These are phyloP conservation scores for Hymenoscyphus infarciens DNA, from an alignment of 2,329 filamentous ascomycete species.

Conservation along the genomic window DNA sequence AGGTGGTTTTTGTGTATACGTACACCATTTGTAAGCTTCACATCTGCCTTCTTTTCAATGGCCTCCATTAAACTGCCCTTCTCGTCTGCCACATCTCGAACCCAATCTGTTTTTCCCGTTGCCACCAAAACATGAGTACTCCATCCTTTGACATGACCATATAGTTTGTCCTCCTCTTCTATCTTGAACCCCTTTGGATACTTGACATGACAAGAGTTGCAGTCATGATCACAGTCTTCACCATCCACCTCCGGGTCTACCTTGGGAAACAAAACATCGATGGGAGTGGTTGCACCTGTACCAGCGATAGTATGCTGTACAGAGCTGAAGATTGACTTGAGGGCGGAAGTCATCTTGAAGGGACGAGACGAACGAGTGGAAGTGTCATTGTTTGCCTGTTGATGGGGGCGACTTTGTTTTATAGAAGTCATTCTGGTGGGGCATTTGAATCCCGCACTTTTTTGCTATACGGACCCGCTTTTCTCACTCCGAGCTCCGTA, in stretches of 20 bases:
- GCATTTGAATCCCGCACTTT: constrained; percentile 8
- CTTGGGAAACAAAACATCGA: constrained; percentile 60
- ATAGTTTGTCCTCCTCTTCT: constrained; percentile 74
- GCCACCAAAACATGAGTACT: constrained; percentile 86
- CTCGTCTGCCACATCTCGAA: constrained; percentile 83
- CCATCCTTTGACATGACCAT: constrained; percentile 83
- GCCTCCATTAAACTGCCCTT: constrained; percentile 81
- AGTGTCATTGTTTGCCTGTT: neutral
- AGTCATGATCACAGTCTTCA: constrained; percentile 86
- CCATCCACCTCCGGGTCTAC: constrained; percentile 77
- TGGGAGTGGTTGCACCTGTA: constrained; percentile 23
- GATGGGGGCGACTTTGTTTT: neutral
- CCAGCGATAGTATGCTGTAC: constrained; percentile 30
- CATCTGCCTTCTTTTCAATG: constrained; percentile 51
- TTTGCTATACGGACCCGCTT: neutral
- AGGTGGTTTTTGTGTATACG: constrained; percentile 30
- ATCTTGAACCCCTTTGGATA: constrained; percentile 72
- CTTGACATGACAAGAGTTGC: constrained; percentile 71
- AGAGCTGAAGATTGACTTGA: constrained; percentile 30
- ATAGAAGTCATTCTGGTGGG: constrained; percentile 16
- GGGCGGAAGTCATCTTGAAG: constrained; percentile 25
- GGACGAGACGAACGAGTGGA: neutral
- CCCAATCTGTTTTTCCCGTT: constrained; percentile 96
- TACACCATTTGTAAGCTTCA: constrained; percentile 66
- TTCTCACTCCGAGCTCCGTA: constrained; percentile 11